Conservation (phyloP, 257 asterid genomes). For the Paraleonurus japonicus region DNA sequence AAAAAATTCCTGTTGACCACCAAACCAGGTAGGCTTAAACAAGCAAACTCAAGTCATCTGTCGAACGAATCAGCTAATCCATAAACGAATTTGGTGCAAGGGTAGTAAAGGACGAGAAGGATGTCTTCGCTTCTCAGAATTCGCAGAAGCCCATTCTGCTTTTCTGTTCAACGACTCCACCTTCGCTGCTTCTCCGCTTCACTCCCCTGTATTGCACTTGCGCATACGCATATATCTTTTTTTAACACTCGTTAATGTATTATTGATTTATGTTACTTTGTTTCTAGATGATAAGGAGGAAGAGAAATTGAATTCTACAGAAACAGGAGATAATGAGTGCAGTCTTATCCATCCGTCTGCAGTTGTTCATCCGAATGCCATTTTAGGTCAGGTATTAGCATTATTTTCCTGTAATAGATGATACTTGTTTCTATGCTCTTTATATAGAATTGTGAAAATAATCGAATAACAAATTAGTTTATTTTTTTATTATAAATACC, state of each 20-base stretch:
- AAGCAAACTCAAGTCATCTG: too few species aligned
- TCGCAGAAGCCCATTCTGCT: constrained; percentile 35
- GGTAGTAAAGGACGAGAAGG: background rate
- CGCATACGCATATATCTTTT: too few species aligned
- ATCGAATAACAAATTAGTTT: background rate
- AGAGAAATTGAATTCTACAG: constrained; percentile 28
- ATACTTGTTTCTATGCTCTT: background rate
- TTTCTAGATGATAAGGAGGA: constrained; percentile 49
- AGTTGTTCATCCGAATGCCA: constrained; percentile 64
- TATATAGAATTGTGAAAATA: background rate
- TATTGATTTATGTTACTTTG: background rate
- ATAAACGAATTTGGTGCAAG: background rate
- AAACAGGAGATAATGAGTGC: constrained; percentile 19
- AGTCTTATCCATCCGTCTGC: constrained; percentile 65
- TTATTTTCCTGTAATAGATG: background rate
- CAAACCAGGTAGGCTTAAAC: too few species aligned
- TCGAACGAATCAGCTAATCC: too few species aligned
- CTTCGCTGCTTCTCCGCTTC: constrained; percentile 44
- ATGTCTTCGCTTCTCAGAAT: constrained; percentile 34
- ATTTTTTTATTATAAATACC: background rate
- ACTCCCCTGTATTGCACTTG: constrained; percentile 36
- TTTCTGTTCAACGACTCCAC: constrained; percentile 34
- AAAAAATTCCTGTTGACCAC: too few species aligned
- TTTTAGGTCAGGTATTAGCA: constrained; percentile 62
- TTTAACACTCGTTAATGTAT: background rate